Percentiles rank a stretch among this genome's conserved stretches.
phyloP scores from a whole-genome alignment of 176 grass and related monocot genomes.

The barley (Hordeum vulgare) region DNA sequence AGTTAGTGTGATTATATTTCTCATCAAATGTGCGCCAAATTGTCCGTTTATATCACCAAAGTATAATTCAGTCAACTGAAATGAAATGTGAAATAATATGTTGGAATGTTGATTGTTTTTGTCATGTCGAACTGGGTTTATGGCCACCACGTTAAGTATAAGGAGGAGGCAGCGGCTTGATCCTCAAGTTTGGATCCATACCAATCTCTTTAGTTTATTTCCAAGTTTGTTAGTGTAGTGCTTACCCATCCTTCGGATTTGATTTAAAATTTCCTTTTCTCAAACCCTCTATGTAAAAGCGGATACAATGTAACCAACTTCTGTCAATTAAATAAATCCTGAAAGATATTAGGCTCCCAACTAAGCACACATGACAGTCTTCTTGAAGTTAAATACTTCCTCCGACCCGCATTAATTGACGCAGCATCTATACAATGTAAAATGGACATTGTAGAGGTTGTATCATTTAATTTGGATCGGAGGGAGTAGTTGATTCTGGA shows the following conservation, averaged over 20 bases:
- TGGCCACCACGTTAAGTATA: background rate
- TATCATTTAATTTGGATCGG: no score
- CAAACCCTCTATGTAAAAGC: background rate
- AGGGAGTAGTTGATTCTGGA: conserved; percentile 4
- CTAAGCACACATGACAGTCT: background rate
- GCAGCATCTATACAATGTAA: no score
- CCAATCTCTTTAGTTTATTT: conserved; percentile 3
- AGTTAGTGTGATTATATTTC: background rate
- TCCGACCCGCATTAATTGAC: no score
- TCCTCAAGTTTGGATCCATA: background rate
- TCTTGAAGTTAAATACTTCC: background rate
- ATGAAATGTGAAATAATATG: background rate
- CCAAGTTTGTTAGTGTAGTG: background rate
- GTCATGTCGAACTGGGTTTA: background rate
- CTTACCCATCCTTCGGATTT: background rate
- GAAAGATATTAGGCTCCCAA: background rate
- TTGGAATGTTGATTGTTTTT: background rate
- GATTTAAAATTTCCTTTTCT: background rate
- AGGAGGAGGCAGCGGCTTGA: background rate
- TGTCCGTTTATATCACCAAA: background rate
- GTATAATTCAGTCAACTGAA: conserved; percentile 6
- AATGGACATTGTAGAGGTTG: no score
- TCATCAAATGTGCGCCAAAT: conserved; percentile 2
- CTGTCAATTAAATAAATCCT: background rate
- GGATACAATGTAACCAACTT: background rate